Conservation (phyloP, 2,329 filamentous ascomycete species). For the Fusarium newnesense region DNA sequence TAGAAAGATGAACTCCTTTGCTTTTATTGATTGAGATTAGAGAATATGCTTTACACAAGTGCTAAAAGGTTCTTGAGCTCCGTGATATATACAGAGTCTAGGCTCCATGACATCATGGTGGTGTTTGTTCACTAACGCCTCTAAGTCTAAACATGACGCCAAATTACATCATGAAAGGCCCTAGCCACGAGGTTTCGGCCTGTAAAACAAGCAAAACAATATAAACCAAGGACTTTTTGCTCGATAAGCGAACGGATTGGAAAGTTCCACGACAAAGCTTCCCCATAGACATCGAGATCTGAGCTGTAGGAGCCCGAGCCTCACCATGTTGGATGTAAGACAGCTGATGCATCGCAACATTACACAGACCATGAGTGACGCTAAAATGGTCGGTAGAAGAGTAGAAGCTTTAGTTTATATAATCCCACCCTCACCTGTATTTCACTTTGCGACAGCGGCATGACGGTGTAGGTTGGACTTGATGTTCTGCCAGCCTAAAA, state of each 20-base stretch:
- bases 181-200: slow-evolving; percentile 1
- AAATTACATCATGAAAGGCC: slow-evolving; percentile 37
- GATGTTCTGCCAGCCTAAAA: not conserved
- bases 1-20: not conserved
- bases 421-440: not conserved
- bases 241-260: slow-evolving; percentile 1
- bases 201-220: not conserved
- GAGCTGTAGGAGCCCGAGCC: not conserved
- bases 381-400: not conserved
- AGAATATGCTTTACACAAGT: not conserved
- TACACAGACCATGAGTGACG: not conserved
- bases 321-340: not conserved
- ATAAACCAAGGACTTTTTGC: not conserved
- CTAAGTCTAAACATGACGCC: slow-evolving; percentile 29
- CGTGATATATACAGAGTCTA: slow-evolving; percentile 24
- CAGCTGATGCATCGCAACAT: not conserved
- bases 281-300: slow-evolving; percentile 24
- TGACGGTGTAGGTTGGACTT: not conserved
- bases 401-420: not conserved
- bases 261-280: slow-evolving; percentile 20
- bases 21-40: not conserved
- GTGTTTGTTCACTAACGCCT: slow-evolving; percentile 20
- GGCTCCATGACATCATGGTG: slow-evolving; percentile 35
- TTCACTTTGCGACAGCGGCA: not conserved
- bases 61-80: slow-evolving; percentile 5